Percentiles rank a stretch among this genome's conserved stretches.
These are phyloP conservation scores for Sonneratia alba DNA, from an alignment of 345 rosid genomes.

Conservation along the genomic window DNA sequence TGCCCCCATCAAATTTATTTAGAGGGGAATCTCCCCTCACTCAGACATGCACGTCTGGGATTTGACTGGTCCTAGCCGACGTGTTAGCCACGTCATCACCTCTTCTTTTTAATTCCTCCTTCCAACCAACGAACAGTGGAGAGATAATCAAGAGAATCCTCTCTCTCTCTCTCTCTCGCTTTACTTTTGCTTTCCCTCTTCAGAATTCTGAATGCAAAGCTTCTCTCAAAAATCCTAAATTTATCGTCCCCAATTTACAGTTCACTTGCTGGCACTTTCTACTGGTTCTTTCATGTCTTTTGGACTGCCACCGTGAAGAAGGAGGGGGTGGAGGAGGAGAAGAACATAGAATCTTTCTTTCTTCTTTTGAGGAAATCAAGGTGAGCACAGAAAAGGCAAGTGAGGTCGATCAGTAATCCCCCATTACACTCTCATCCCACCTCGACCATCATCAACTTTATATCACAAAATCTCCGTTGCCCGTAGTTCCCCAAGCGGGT, in stretches of 20 bases:
- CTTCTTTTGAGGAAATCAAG: constrained; percentile 45
- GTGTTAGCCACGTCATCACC: constrained; percentile 27
- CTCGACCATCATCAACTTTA: neutral
- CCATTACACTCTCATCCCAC: too few relatives aligned
- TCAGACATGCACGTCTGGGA: constrained; percentile 20
- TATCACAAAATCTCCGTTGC: neutral
- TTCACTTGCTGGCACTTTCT: constrained; percentile 3
- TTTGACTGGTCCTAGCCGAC: constrained; percentile 15
- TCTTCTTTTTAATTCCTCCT: constrained; percentile 13
- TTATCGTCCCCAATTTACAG: neutral
- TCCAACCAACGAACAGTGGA: neutral
- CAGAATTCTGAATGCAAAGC: constrained; percentile 25
- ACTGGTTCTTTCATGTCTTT: neutral
- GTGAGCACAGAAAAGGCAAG: constrained; percentile 23
- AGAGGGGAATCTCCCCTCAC: neutral
- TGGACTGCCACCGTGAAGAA: constrained; percentile 5
- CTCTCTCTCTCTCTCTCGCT: neutral
- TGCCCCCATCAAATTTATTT: neutral
- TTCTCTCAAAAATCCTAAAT: constrained; percentile 4
- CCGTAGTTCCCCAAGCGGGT: neutral
- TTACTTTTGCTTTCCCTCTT: constrained; percentile 17
- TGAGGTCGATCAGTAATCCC: constrained; percentile 4
- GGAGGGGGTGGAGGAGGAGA: neutral
- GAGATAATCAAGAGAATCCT: neutral
- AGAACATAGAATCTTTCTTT: constrained; percentile 24